A percentile compares a stretch with the other conserved stretches of the same genome.
Conservation (phyloP, 2,329 filamentous ascomycete species). For the Furcasterigmium furcatum region DNA sequence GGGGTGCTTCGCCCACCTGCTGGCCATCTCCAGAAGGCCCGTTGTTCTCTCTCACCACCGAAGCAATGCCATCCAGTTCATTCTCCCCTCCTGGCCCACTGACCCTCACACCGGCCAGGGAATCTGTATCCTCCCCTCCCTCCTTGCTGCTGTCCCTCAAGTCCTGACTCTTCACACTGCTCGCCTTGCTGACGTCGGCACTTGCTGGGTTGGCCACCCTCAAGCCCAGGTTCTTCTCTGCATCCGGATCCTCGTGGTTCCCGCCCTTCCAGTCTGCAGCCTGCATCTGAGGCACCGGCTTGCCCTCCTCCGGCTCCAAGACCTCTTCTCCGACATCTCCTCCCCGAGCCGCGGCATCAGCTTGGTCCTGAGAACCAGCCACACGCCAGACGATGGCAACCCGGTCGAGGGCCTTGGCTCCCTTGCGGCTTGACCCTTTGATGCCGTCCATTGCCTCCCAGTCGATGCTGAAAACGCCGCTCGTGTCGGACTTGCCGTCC, state of each 20-base stretch:
- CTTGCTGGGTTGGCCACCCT: constrained; percentile 63
- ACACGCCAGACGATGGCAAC: constrained; percentile 82
- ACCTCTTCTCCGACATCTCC: constrained; percentile 32
- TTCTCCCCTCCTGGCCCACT: constrained; percentile 30
- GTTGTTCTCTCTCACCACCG: constrained; percentile 3
- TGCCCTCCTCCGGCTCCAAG: constrained; percentile 61
- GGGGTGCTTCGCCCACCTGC: no score
- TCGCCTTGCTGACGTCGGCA: constrained; percentile 67
- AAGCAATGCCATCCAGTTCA: constrained; percentile 16
- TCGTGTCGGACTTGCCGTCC: constrained; percentile 61
- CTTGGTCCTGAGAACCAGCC: constrained; percentile 23
- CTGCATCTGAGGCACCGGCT: constrained; percentile 65
- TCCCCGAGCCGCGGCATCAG: constrained; percentile 12
- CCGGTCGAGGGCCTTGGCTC: constrained; percentile 75
- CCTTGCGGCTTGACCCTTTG: constrained; percentile 82
- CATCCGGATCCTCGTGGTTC: constrained; percentile 39
- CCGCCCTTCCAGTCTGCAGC: constrained; percentile 74
- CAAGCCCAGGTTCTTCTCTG: constrained; percentile 65
- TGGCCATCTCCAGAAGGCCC: constrained; percentile 1
- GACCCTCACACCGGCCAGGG: constrained; percentile 27
- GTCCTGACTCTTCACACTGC: constrained; percentile 51
- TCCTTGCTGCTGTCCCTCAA: background rate
- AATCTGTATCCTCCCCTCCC: constrained; percentile 12
- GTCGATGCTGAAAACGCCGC: constrained; percentile 57
- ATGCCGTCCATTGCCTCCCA: constrained; percentile 84